Percentiles rank a stretch among this genome's conserved stretches.
These are phyloP conservation scores for Tylopilus microsporus DNA, from an alignment of 1,284 basidiomycete species.

Conservation along the genomic window DNA sequence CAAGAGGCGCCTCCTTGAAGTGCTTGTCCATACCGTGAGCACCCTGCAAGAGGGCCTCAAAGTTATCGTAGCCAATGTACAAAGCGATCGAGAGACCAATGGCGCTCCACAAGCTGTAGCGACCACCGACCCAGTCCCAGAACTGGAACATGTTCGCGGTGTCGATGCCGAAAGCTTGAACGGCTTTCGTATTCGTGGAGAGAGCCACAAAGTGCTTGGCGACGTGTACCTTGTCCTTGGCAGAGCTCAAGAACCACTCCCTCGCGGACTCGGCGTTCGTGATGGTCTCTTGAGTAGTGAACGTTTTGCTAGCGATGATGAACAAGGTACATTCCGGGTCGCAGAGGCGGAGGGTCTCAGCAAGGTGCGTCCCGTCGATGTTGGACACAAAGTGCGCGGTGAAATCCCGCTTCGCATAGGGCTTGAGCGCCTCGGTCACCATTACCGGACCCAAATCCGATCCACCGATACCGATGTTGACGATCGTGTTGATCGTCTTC, in stretches of 20 bases:
- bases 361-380: conserved; percentile 97
- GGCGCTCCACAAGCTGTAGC: conserved; percentile 97
- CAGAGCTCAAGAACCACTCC: conserved; percentile 87
- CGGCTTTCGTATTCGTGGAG: conserved; percentile 92
- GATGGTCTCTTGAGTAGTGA: conserved; percentile 99
- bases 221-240: conserved; percentile 86
- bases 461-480: conserved; percentile 99
- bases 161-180: conserved; percentile 92
- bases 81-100: conserved; percentile 95
- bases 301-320: conserved; percentile 98
- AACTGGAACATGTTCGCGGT: conserved; percentile 98
- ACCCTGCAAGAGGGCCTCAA: conserved; percentile 83
- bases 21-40: conserved; percentile 98
- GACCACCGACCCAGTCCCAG: conserved; percentile 99
- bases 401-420: conserved; percentile 87
- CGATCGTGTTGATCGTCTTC: conserved; percentile 89
- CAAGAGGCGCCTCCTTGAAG: conserved; percentile 83
- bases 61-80: conserved; percentile 91
- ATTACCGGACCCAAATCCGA: conserved; percentile 98
- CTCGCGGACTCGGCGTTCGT: conserved; percentile 94
- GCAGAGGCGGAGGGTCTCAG: conserved; percentile 79
- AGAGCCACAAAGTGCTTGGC: conserved; percentile 99
- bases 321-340: conserved; percentile 94
- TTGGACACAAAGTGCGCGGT: conserved; percentile 91
- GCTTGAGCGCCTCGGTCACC: conserved; percentile 96